Conservation (phyloP, 495 filamentous ascomycete species). For the Penicillium robsamsonii region DNA sequence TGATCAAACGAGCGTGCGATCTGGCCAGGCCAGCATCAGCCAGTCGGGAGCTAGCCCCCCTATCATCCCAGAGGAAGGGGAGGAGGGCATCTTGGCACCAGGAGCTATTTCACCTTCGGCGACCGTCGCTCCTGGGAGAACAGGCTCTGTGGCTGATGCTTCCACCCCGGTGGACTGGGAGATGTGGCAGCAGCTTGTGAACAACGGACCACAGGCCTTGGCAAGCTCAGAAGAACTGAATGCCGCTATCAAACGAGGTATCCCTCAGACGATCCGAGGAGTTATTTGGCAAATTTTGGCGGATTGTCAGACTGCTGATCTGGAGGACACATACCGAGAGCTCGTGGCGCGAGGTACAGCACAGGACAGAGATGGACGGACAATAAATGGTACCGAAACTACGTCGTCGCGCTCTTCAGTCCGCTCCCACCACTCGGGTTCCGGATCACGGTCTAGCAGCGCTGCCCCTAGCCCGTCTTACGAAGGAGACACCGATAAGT, state of each 20-base stretch:
- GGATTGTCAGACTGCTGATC: conserved; percentile 85
- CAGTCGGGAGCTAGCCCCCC: conserved; percentile 55
- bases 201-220: conserved; percentile 84
- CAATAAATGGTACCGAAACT: conserved; percentile 47
- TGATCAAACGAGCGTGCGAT: conserved; percentile 37
- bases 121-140: conserved; percentile 63
- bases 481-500: conserved; percentile 62
- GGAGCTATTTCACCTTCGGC: conserved; percentile 39
- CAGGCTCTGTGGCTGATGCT: conserved; percentile 62
- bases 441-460: conserved; percentile 58
- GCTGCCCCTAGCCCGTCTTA: conserved; percentile 56
- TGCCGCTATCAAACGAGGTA: conserved; percentile 85
- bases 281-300: conserved; percentile 98
- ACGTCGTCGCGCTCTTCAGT: conserved; percentile 77
- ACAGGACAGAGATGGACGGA: conserved; percentile 64
- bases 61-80: conserved; percentile 54
- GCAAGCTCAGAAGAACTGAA: conserved; percentile 86
- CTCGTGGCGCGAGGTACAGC: conserved; percentile 78
- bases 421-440: conserved; percentile 74
- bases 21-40: conserved; percentile 46
- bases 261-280: conserved; percentile 89
- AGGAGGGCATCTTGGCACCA: conserved; percentile 31
- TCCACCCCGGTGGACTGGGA: conserved; percentile 87
- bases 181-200: conserved; percentile 93
- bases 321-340: conserved; percentile 85